A percentile compares a stretch with the other conserved stretches of the same genome.
Conservation (phyloP, 2,329 filamentous ascomycete genomes). For the Claviceps paspali region DNA sequence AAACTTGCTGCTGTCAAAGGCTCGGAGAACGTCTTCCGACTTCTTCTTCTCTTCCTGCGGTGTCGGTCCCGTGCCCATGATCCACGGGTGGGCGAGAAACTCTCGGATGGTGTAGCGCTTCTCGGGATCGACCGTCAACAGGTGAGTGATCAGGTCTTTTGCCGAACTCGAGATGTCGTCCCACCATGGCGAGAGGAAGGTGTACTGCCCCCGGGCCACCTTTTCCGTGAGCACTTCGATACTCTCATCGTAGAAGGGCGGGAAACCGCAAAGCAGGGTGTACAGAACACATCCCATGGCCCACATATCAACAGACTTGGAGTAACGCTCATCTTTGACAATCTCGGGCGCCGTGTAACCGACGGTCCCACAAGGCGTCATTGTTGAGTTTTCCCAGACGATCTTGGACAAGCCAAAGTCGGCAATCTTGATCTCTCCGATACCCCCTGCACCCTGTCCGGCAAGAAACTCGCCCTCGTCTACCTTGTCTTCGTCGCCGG, state of each 20-base stretch:
- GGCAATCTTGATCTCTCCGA: slow-evolving; percentile 91
- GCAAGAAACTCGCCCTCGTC: slow-evolving; percentile 88
- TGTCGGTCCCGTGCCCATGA: slow-evolving; percentile 48
- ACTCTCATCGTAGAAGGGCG: slow-evolving; percentile 96
- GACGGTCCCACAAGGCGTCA: slow-evolving; percentile 98
- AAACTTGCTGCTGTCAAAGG: slow-evolving; percentile 41
- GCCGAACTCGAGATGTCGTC: slow-evolving; percentile 93
- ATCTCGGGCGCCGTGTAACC: slow-evolving; percentile 98
- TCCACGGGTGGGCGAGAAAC: slow-evolving; percentile 92
- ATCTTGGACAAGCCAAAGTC: slow-evolving; percentile 97
- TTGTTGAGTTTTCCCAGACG: slow-evolving; percentile 94
- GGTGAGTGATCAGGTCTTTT: slow-evolving; percentile 84
- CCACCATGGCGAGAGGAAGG: slow-evolving; percentile 98
- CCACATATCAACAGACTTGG: slow-evolving; percentile 99
- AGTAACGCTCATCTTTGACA: slow-evolving; percentile 96
- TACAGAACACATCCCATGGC: slow-evolving; percentile 92
- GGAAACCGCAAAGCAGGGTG: slow-evolving; percentile 91
- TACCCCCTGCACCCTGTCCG: slow-evolving; percentile 73
- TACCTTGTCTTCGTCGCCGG: slow-evolving; percentile 91
- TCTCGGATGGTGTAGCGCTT: slow-evolving; percentile 88
- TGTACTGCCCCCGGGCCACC: slow-evolving; percentile 91
- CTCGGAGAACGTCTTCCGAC: slow-evolving; percentile 27
- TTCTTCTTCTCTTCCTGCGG: slow-evolving; percentile 45
- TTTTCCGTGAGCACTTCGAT: slow-evolving; percentile 96
- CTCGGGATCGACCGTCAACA: slow-evolving; percentile 86